These are phyloP conservation scores for Eutrema heterophyllum DNA, from an alignment of 345 rosid genomes.

Conservation along the genomic window DNA sequence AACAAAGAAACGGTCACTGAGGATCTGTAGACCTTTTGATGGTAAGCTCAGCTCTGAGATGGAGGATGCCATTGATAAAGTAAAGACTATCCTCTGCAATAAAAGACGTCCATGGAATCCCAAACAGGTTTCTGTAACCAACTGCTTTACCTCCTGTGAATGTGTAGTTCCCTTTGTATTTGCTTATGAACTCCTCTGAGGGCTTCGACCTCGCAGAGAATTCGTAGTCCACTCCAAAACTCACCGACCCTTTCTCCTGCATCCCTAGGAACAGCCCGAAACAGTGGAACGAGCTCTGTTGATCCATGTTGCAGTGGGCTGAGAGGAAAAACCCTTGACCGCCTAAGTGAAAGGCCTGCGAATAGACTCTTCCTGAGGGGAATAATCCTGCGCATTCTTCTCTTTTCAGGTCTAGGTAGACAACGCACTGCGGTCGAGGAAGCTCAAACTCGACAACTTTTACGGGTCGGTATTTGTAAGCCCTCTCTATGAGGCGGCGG, in stretches of 20 bases:
- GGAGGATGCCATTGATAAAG: slow-evolving; percentile 83
- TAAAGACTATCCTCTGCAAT: slow-evolving; percentile 72
- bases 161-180: slow-evolving; percentile 91
- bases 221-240: slow-evolving; percentile 92
- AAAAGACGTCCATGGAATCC: slow-evolving; percentile 74
- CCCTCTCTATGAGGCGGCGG: slow-evolving; percentile 75
- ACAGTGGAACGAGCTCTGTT: slow-evolving; percentile 87
- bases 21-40: slow-evolving; percentile 38
- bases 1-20: slow-evolving; percentile 10
- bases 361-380: slow-evolving; percentile 83
- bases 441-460: slow-evolving; percentile 91
- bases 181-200: slow-evolving; percentile 71
- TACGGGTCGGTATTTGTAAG: slow-evolving; percentile 91
- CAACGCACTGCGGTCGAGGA: slow-evolving; percentile 86
- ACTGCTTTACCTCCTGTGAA: slow-evolving; percentile 96
- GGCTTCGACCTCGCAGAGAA: slow-evolving; percentile 91
- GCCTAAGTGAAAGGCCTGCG: slow-evolving; percentile 96
- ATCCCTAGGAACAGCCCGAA: slow-evolving; percentile 92
- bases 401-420: slow-evolving; percentile 81
- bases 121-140: slow-evolving; percentile 86
- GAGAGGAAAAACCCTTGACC: slow-evolving; percentile 97
- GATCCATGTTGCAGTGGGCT: slow-evolving; percentile 99
- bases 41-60: slow-evolving; percentile 91
- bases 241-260: slow-evolving; percentile 95
- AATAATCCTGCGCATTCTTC: slow-evolving; percentile 76